phyloP scores from a whole-genome alignment of 2,329 filamentous ascomycete species.

The Colletotrichum siamense region DNA sequence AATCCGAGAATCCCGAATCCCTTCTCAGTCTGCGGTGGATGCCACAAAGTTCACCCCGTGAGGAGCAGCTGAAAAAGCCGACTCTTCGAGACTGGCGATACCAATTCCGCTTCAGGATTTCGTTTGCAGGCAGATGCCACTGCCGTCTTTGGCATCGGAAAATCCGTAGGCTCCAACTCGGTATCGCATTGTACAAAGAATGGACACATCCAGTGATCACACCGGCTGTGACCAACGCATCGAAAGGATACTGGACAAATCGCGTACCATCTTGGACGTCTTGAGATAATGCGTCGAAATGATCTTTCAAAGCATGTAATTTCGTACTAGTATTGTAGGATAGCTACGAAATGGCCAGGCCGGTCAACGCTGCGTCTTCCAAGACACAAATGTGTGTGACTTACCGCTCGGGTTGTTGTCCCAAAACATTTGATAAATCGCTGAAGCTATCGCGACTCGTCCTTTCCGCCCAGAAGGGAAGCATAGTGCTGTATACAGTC shows the following conservation, averaged over 20 bases:
- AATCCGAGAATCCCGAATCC: background rate
- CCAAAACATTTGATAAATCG: background rate
- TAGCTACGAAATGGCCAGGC: background rate
- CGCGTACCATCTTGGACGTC: background rate
- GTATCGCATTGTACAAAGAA: background rate
- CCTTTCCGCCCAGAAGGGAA: background rate
- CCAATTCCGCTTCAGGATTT: background rate
- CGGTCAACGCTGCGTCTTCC: background rate
- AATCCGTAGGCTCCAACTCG: background rate
- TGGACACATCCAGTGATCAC: background rate
- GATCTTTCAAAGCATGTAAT: background rate
- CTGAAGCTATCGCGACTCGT: background rate
- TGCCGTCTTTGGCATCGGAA: background rate
- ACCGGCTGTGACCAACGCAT: background rate
- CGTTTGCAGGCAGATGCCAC: background rate
- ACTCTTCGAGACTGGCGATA: background rate
- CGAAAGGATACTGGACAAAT: background rate
- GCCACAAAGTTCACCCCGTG: background rate
- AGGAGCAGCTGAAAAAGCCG: background rate
- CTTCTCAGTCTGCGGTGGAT: background rate
- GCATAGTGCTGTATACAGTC: background rate
- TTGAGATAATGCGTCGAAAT: background rate
- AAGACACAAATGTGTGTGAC: background rate
- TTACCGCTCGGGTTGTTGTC: background rate
- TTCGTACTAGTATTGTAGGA: background rate